A percentile compares a stretch with the other conserved stretches of the same genome.
phyloP scores from a whole-genome alignment of 2,329 filamentous ascomycete genomes.

The Emydomyces testavorans region DNA sequence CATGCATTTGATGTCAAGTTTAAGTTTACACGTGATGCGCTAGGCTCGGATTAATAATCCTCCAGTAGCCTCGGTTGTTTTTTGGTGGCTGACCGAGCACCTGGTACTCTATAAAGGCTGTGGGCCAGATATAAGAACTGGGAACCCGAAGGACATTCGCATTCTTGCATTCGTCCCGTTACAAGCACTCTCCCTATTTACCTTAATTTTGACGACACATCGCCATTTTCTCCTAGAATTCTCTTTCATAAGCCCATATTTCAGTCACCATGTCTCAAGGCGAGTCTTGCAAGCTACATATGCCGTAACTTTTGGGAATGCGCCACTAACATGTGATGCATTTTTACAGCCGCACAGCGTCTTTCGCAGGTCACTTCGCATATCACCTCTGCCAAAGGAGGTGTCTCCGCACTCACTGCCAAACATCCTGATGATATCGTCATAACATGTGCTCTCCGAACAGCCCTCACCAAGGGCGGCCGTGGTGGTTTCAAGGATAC shows the following conservation, averaged over 20 bases:
- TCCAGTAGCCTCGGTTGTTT: conserved; percentile 27
- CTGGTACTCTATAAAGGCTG: background rate
- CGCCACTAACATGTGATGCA: conserved; percentile 18
- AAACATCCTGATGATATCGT: conserved; percentile 61
- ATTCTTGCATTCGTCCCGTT: background rate
- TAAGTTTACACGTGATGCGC: conserved; percentile 7
- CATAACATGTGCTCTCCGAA: conserved; percentile 82
- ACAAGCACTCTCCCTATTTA: background rate
- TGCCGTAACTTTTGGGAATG: conserved; percentile 2
- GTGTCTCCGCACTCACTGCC: conserved; percentile 27
- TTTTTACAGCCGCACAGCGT: conserved; percentile 43
- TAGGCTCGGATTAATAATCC: conserved; percentile 19
- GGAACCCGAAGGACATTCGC: background rate
- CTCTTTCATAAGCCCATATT: background rate
- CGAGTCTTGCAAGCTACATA: conserved; percentile 21
- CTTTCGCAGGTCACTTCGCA: conserved; percentile 49
- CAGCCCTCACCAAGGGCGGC: conserved; percentile 82
- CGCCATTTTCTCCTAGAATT: background rate
- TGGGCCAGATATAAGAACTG: conserved; percentile 13
- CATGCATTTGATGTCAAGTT: conserved; percentile 3
- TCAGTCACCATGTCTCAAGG: conserved; percentile 34
- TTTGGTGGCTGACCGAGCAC: conserved; percentile 9
- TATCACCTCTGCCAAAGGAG: conserved; percentile 34
- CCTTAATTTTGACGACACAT: background rate
- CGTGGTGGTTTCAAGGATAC: conserved; percentile 96